phyloP scores from a whole-genome alignment of 306 rosid genomes.

The Quercus aquifolioides region DNA sequence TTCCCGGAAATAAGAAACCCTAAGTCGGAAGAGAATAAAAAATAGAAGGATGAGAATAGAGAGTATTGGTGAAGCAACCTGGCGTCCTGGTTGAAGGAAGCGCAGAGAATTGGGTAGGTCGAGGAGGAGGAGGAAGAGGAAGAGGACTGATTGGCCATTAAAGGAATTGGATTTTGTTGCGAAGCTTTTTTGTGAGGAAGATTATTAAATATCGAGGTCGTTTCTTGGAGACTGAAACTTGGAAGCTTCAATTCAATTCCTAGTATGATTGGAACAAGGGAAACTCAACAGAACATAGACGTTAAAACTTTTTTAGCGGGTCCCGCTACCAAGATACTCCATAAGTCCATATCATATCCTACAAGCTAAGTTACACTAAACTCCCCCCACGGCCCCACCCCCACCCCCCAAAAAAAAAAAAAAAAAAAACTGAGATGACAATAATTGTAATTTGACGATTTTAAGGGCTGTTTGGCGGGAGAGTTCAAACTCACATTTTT shows the following conservation, averaged over 20 bases:
- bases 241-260: background rate
- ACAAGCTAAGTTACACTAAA: too few species aligned
- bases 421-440: too few species aligned
- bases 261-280: background rate
- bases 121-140: slow-evolving; percentile 23
- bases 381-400: too few species aligned
- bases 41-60: background rate
- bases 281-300: too few species aligned
- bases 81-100: slow-evolving; percentile 90
- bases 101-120: slow-evolving; percentile 60
- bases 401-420: too few species aligned
- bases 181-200: background rate
- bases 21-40: background rate
- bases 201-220: too few species aligned
- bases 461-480: too few species aligned
- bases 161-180: background rate
- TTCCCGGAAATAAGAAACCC: background rate
- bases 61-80: slow-evolving; percentile 49
- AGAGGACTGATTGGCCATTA: slow-evolving; percentile 54
- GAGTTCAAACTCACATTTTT: too few species aligned
- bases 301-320: too few species aligned
- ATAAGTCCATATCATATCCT: too few species aligned
- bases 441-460: too few species aligned
- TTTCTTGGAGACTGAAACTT: background rate
- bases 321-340: too few species aligned